Evolutionary conservation across 495 filamentous ascomycete species (phyloP).

Genomic region (Evernia prunastri): DNA sequence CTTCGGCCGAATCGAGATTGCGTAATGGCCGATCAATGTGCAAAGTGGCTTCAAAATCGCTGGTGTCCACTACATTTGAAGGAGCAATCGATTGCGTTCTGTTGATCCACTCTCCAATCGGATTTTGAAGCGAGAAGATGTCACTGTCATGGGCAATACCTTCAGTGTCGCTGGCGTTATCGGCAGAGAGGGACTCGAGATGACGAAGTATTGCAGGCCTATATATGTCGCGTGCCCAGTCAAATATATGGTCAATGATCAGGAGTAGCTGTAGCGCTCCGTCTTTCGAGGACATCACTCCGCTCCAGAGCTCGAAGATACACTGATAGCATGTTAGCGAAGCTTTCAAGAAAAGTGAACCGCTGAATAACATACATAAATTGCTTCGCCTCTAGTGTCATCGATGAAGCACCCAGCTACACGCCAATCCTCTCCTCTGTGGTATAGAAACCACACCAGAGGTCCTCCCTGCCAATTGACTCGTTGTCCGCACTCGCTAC

Average conservation of each 20-base stretch:
- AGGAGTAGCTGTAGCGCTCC: conserved; percentile 31
- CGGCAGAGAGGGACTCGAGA: neutral
- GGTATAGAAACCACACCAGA: conserved; percentile 28
- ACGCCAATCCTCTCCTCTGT: conserved; percentile 24
- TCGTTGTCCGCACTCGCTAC: neutral
- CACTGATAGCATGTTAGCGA: conserved; percentile 1
- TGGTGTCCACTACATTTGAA: neutral
- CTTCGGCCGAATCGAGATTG: neutral
- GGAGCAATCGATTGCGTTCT: neutral
- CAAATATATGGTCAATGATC: conserved; percentile 34
- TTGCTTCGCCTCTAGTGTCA: neutral
- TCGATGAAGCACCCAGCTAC: conserved; percentile 17
- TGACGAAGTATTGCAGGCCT: neutral
- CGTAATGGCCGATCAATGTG: neutral
- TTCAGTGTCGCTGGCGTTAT: neutral
- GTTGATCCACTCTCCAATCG: neutral
- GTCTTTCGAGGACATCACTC: conserved; percentile 24
- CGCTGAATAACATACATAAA: neutral
- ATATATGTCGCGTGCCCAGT: conserved; percentile 36
- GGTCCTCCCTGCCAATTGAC: conserved; percentile 14
- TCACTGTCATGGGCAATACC: neutral
- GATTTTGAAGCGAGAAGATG: neutral
- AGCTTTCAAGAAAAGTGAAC: neutral
- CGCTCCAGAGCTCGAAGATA: conserved; percentile 28
- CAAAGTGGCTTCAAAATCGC: neutral